Evolutionary conservation across 2,329 filamentous ascomycete genomes (phyloP), one percentile per base, ranked within the genome.

Genomic region (Microsporum audouinii): DNA sequence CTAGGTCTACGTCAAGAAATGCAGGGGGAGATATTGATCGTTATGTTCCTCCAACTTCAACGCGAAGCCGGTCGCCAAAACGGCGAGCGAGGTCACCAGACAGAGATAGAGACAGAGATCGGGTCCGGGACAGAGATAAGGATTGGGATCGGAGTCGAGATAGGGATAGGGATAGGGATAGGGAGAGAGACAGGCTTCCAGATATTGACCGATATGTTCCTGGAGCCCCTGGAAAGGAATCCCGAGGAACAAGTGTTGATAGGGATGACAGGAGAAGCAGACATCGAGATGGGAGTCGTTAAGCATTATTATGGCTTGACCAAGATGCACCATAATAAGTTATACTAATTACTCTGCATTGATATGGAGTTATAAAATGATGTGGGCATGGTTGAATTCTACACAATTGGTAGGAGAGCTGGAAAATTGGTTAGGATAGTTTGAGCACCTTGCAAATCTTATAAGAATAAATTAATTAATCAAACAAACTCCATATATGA

Each of bases 131-230:
- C 49, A 60, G 71, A 60, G 58, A 67, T 5, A 66, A 72, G 17
- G 73, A 75, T 29, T 75, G 77, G 63, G 77, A 79, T 65, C 72
- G 77, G 76, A 47, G 49, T 5, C 59, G 59, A 39, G 43, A 45
- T 29, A 27, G 47, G 55, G 60, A 49, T 10, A 31, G 23, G 6
- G 45, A 51, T 23, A 8, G 31, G 6, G 51, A 55, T 23, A 55
- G 51, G 23, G 51, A 55, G 2, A 31, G 49, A 33, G 68, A 70
- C 5, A 66, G 73, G 17, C 69, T 73, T 59, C 66, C 70, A 5
- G 73, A 75, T 33, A 75, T 77, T 63, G 76, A 79, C 65, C 72
- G 77, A 29, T 79, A 79, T 63, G 72, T 78, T 27, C 77, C 77
- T 51, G 71, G 68, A 14, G 72, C 71, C 23, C 1, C 51, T 8